These are phyloP conservation scores for Fusarium sp. DNA, from an alignment of 2,329 filamentous ascomycete genomes.

Conservation along the genomic window DNA sequence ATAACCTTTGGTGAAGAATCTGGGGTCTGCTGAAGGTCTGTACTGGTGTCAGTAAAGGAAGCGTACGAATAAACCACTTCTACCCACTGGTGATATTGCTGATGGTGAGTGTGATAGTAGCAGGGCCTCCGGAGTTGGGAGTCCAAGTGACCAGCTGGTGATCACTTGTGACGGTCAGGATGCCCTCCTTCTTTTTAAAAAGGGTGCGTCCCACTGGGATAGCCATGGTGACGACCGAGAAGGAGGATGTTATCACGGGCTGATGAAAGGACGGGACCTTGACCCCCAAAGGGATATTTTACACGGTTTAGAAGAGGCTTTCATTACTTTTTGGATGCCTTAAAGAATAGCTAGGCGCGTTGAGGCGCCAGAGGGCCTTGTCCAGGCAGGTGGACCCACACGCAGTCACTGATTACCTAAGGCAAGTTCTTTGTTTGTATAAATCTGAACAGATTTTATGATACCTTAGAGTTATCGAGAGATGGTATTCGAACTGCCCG, in stretches of 20 bases:
- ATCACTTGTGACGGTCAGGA: slow-evolving; percentile 81
- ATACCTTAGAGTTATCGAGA: not conserved
- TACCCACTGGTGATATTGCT: slow-evolving; percentile 84
- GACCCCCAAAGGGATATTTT: slow-evolving; percentile 3
- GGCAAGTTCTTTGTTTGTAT: not conserved
- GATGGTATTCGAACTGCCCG: too few species aligned
- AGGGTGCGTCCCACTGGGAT: slow-evolving; percentile 76
- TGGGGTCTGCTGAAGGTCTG: slow-evolving; percentile 95
- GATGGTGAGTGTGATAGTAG: slow-evolving; percentile 79
- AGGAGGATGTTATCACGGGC: not conserved
- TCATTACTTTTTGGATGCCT: not conserved
- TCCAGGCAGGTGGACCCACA: slow-evolving; percentile 23
- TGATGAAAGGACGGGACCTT: not conserved
- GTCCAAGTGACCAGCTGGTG: slow-evolving; percentile 85
- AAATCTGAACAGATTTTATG: not conserved
- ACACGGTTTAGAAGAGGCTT: slow-evolving; percentile 3
- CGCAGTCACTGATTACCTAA: slow-evolving; percentile 30
- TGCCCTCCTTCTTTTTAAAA: slow-evolving; percentile 98
- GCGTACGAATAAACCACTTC: not conserved
- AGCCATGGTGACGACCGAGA: slow-evolving; percentile 62
- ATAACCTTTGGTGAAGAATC: slow-evolving; percentile 91
- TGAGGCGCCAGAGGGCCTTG: slow-evolving; percentile 11
- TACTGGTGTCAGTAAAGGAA: slow-evolving; percentile 11
- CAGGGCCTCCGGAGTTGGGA: slow-evolving; percentile 74
- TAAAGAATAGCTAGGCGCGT: not conserved